Percentiles rank a stretch among this genome's conserved stretches.
Evolutionary conservation across 2,329 filamentous ascomycete genomes (phyloP).

Genomic region (Hymenoscyphus linearis): DNA sequence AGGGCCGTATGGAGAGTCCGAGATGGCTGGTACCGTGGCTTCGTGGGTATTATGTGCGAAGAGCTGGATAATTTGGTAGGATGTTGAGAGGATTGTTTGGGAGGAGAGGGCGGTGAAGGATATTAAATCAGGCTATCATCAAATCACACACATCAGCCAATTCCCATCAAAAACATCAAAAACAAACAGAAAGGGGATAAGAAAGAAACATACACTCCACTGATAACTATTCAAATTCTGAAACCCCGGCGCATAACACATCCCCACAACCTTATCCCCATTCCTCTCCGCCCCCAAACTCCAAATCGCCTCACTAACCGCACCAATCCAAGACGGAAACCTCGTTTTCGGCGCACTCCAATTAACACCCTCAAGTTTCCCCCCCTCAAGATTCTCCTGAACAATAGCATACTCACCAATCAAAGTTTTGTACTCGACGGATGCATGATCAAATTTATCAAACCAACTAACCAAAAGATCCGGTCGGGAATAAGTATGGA

Average conservation of each 20-base stretch:
- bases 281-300: slow-evolving; percentile 26
- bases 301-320: slow-evolving; percentile 27
- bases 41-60: slow-evolving; percentile 42
- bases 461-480: slow-evolving; percentile 24
- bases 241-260: slow-evolving; percentile 26
- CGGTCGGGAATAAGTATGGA: slow-evolving; percentile 25
- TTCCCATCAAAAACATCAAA: not conserved
- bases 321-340: slow-evolving; percentile 25
- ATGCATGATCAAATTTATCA: slow-evolving; percentile 18
- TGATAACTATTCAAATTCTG: slow-evolving; percentile 28
- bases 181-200: not conserved
- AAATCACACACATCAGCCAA: not conserved
- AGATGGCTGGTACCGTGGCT: slow-evolving; percentile 41
- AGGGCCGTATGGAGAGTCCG: slow-evolving; percentile 36
- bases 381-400: slow-evolving; percentile 15
- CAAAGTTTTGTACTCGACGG: slow-evolving; percentile 19
- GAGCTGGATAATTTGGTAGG: slow-evolving; percentile 46
- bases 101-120: slow-evolving; percentile 36
- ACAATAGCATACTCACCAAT: slow-evolving; percentile 29
- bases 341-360: slow-evolving; percentile 14
- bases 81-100: slow-evolving; percentile 45
- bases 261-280: slow-evolving; percentile 22
- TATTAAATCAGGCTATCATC: slow-evolving; percentile 30
- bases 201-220: slow-evolving; percentile 24
- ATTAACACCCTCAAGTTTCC: slow-evolving; percentile 9